Evolutionary conservation across 1,139 yeast genomes (phyloP).

Genomic region (Candida glucosophila): DNA sequence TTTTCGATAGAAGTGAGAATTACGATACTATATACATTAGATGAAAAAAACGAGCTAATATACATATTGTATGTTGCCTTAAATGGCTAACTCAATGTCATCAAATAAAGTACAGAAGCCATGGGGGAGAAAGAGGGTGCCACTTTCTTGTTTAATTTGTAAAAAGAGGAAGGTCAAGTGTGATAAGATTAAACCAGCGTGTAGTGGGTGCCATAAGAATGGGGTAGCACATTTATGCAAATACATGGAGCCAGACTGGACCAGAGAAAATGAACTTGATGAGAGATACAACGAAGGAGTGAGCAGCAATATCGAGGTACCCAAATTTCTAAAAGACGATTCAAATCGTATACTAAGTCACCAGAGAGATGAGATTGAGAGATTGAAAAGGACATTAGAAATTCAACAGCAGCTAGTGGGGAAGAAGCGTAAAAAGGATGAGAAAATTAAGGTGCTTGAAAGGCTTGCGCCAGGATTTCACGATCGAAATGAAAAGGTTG

Average conservation of each 20-base stretch:
- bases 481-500: constrained; percentile 6
- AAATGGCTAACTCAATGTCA: not conserved
- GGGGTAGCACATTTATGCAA: constrained; percentile 37
- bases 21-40: not conserved
- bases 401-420: constrained; percentile 20
- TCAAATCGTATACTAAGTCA: constrained; percentile 16
- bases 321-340: constrained; percentile 12
- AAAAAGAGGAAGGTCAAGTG: constrained; percentile 38
- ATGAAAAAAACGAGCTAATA: not conserved
- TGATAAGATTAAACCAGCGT: constrained; percentile 34
- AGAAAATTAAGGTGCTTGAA: constrained; percentile 7
- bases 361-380: constrained; percentile 29
- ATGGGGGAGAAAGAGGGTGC: constrained; percentile 25
- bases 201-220: constrained; percentile 36
- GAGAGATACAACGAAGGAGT: constrained; percentile 1
- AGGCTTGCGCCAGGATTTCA: constrained; percentile 10
- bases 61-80: no score
- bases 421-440: constrained; percentile 5
- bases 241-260: constrained; percentile 37
- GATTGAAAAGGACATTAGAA: constrained; percentile 23
- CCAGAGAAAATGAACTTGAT: constrained; percentile 5
- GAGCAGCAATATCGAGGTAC: constrained; percentile 7
- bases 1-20: not conserved
- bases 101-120: not conserved
- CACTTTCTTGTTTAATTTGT: constrained; percentile 35